Evolutionary conservation across 2,329 filamentous ascomycete species (phyloP), one percentile per base, ranked within the genome.

Genomic region (Fusarium setosum): DNA sequence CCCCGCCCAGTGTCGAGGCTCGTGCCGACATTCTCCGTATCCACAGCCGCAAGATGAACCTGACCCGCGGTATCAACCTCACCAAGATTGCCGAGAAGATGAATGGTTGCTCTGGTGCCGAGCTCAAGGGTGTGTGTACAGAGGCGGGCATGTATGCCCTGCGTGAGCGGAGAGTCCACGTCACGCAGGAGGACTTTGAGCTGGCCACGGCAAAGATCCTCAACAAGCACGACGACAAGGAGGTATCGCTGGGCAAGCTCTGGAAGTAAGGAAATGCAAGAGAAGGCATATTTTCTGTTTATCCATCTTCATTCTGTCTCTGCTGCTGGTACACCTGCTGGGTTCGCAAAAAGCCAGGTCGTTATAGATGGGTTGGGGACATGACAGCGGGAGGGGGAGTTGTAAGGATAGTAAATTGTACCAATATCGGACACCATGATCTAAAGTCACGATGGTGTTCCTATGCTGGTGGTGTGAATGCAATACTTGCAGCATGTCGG

Each of bases 1-100:
- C 96, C 11, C 96, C 96, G 56, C 96, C 96, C 74, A 97, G 93
- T 59, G 92, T 97, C 70, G 96, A 99, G 82, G 95, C 96, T 54
- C 89, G 96, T 81, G 96, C 96, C 72, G 96, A 99, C 79, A 99
- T 99, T 83, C 86, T 99, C 71, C 92, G 96, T 70, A 99, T 99
- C 74, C 96, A 99, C 84, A 96, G 92, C 72, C 89, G 96, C 73
- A 97, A 94, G 81, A 99, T 99, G 96, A 99, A 99, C 82, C 81
- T 99, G 73, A 99, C 96, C 13, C 89, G 96, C 75, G 96, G 96
- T 51, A 98, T 99, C 83, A 97, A 99, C 81, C 84, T 99, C 68
- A 97, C 88, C 74, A 99, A 99, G 89, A 97, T 98, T 73, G 96
- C 96, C 26, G 96, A 99, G 85, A 98, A 98, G 88, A 99, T 99